Evolutionary conservation across 2,329 filamentous ascomycete species (phyloP).

Genomic region (Hypoxylon sp.): DNA sequence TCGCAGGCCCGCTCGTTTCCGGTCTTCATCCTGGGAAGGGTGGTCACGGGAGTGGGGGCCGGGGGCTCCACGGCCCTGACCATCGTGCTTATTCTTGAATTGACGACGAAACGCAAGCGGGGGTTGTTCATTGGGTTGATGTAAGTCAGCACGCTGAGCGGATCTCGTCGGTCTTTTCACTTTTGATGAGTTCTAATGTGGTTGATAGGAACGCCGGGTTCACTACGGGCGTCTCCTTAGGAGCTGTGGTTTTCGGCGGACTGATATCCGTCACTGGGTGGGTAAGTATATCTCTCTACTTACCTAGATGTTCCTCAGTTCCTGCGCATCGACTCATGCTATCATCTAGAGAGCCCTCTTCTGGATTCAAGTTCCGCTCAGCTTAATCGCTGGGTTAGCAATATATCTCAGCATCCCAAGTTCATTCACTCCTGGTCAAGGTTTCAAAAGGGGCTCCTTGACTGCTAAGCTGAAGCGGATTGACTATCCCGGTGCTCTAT

Average conservation of each 20-base stretch:
- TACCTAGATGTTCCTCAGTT: no score
- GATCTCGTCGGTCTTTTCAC: not conserved
- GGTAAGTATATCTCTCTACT: slow-evolving; percentile 63
- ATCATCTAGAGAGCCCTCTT: slow-evolving; percentile 73
- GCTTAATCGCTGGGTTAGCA: slow-evolving; percentile 69
- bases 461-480: slow-evolving; percentile 71
- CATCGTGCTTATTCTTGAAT: slow-evolving; percentile 81
- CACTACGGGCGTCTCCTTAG: slow-evolving; percentile 77
- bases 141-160: slow-evolving; percentile 35
- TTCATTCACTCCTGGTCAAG: slow-evolving; percentile 49
- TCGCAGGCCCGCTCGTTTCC: slow-evolving; percentile 69
- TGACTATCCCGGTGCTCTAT: slow-evolving; percentile 79
- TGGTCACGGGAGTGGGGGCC: slow-evolving; percentile 75
- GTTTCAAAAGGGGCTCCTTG: slow-evolving; percentile 58
- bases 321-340: slow-evolving; percentile 27
- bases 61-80: slow-evolving; percentile 79
- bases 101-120: slow-evolving; percentile 74
- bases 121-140: slow-evolving; percentile 80
- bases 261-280: slow-evolving; percentile 75
- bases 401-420: slow-evolving; percentile 75
- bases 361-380: slow-evolving; percentile 75
- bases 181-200: slow-evolving; percentile 3
- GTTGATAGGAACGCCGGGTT: slow-evolving; percentile 72
- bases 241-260: slow-evolving; percentile 77
- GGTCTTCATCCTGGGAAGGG: slow-evolving; percentile 76